These are phyloP conservation scores for Colletotrichum filicis DNA, from an alignment of 2,329 filamentous ascomycete genomes.

Conservation along the genomic window DNA sequence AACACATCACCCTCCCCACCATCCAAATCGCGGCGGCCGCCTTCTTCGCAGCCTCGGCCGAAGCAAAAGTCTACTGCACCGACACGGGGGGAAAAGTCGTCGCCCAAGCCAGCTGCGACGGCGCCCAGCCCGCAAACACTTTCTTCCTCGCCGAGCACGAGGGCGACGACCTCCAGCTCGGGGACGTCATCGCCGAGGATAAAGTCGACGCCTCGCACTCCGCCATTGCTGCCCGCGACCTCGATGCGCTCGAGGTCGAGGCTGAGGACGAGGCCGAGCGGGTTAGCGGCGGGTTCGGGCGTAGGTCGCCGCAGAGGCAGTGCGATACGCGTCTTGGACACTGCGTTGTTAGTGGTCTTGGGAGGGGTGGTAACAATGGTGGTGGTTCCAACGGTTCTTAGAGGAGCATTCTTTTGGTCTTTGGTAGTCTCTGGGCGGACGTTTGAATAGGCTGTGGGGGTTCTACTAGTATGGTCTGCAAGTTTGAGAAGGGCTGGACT, in stretches of 20 bases:
- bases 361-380: background rate
- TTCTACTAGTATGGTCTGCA: background rate
- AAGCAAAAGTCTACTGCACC: background rate
- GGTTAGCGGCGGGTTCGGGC: background rate
- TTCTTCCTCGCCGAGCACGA: background rate
- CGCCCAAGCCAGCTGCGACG: background rate
- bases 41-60: constrained; percentile 1
- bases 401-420: too few relatives aligned
- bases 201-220: background rate
- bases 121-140: background rate
- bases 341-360: background rate
- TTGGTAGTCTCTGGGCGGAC: too few relatives aligned
- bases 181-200: background rate
- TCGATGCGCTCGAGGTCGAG: background rate
- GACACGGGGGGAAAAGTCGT: background rate
- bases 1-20: background rate
- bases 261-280: background rate
- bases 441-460: too few relatives aligned
- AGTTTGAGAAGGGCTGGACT: background rate
- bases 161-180: background rate
- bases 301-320: background rate
- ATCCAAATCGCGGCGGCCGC: background rate
- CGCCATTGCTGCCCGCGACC: background rate
- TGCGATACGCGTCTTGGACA: background rate
- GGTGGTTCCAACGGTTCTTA: background rate